Base-by-base conservation (phyloP, 1,139 yeast species). In the Debaryomyces fabryi region DNA sequence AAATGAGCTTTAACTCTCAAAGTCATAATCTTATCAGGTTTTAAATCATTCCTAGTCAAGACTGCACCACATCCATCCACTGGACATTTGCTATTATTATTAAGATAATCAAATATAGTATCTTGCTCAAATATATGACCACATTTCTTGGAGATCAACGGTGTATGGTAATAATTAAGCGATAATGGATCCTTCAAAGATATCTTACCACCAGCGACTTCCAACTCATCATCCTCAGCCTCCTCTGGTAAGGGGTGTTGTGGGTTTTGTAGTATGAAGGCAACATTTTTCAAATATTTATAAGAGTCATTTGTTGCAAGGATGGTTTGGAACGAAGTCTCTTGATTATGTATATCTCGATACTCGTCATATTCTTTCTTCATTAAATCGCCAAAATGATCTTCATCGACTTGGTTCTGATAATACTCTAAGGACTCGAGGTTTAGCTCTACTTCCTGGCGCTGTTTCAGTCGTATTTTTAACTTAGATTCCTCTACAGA, bases 111-210 rank as follows among this genome's bases (percentile, higher is more conserved):
- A 4, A 55, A 45, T 1, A 86, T 69, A 27, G 81, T 74, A 5
- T 59, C 66, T 44, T 69, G 67, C 53, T 86, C 92, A 58, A 76
- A 86, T 0, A 81, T 80, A 63, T 87, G 95, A 1, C 71, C 70
- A 63, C 95, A 87, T 36, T 58, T 63, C 30, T 58, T 65, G 4
- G 86, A 81, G 23, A 69, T 74, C 56, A 80, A 71, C 1, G 95
- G 93, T 2, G 67, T 65, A 25, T 61, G 68, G 60, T 79, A 85
- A 36, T 68, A 63, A 49, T 75, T 70, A 52, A 79, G 63, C 0
- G 90, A 81, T 10, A 86, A 71, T 0, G 93, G 92, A 61, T 90
- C 89, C 36, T 72, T 75, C 47, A 87, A 63, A 39, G 84, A 81
- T 16, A 87, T 71, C 45, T 71, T 79, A 34, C 93, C 93, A 45